Evolutionary conservation across 2,329 filamentous ascomycete species (phyloP).

Genomic region (Fusarium torreyae): DNA sequence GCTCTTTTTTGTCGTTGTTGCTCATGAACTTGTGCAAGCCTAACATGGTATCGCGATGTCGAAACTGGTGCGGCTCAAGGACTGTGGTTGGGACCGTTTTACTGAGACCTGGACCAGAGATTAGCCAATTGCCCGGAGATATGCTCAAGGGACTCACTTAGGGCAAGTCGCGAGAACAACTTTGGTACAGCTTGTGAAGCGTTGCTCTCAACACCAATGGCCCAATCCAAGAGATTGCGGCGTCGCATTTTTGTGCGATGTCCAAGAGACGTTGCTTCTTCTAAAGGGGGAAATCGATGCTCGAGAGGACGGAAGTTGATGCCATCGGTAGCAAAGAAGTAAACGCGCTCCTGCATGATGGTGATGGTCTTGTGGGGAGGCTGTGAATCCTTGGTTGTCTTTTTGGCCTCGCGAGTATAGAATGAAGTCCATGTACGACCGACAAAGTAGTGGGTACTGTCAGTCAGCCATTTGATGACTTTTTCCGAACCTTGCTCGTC

Average conservation of each 20-base stretch:
- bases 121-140: background rate
- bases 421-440: conserved; percentile 66
- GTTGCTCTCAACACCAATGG: conserved; percentile 64
- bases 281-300: conserved; percentile 40
- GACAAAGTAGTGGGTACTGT: conserved; percentile 58
- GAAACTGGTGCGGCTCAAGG: conserved; percentile 64
- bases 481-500: conserved; percentile 52
- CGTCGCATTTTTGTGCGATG: conserved; percentile 56
- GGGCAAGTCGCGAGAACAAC: conserved; percentile 70
- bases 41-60: conserved; percentile 23
- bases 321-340: conserved; percentile 70
- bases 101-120: conserved; percentile 63
- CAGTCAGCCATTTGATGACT: conserved; percentile 51
- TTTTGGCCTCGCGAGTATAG: conserved; percentile 60
- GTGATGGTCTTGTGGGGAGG: conserved; percentile 41
- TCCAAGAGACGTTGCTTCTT: conserved; percentile 41
- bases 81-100: conserved; percentile 63
- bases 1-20: conserved; percentile 60
- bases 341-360: conserved; percentile 59
- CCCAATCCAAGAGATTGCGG: conserved; percentile 65
- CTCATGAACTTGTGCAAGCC: conserved; percentile 68
- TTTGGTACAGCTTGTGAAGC: conserved; percentile 65
- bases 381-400: conserved; percentile 53
- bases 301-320: conserved; percentile 55
- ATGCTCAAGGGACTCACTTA: conserved; percentile 59